Evolutionary conservation across 1,284 basidiomycete genomes (phyloP).

Genomic region (Thelephora terrestris): DNA sequence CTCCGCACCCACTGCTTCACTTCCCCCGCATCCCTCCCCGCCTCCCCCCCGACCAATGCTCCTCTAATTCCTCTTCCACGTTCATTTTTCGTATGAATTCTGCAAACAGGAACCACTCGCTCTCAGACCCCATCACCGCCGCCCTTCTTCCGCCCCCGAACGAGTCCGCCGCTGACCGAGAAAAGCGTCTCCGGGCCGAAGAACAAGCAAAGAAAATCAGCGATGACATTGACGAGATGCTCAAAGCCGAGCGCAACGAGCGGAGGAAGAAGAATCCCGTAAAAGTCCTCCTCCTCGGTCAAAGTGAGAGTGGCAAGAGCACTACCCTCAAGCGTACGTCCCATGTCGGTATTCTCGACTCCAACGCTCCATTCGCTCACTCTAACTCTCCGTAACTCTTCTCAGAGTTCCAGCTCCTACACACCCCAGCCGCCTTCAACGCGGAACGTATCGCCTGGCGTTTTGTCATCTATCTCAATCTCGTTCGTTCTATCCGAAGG

Average conservation of each 20-base stretch:
- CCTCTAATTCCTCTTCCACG: neutral
- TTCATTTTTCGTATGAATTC: neutral
- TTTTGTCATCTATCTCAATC: constrained; percentile 74
- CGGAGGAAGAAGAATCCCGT: constrained; percentile 51
- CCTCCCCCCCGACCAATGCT: neutral
- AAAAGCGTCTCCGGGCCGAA: constrained; percentile 50
- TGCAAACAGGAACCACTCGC: constrained; percentile 14
- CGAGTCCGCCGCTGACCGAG: constrained; percentile 56
- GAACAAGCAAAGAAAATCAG: constrained; percentile 60
- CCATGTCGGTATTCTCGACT: constrained; percentile 7
- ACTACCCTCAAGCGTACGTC: constrained; percentile 76
- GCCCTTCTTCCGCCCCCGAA: constrained; percentile 57
- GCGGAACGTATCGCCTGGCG: constrained; percentile 76
- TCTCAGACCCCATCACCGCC: constrained; percentile 59
- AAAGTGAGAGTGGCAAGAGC: constrained; percentile 76
- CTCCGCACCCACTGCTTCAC: neutral
- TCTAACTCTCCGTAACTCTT: constrained; percentile 4
- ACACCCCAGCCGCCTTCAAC: constrained; percentile 61
- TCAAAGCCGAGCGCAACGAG: constrained; percentile 50
- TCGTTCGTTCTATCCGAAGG: constrained; percentile 70
- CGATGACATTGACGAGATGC: constrained; percentile 69
- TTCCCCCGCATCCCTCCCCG: neutral
- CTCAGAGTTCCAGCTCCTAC: constrained; percentile 72
- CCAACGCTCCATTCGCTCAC: neutral
- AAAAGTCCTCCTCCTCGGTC: constrained; percentile 68